These are phyloP conservation scores for Nigrospora sphaerica DNA, from an alignment of 2,329 filamentous ascomycete species.

Conservation along the genomic window DNA sequence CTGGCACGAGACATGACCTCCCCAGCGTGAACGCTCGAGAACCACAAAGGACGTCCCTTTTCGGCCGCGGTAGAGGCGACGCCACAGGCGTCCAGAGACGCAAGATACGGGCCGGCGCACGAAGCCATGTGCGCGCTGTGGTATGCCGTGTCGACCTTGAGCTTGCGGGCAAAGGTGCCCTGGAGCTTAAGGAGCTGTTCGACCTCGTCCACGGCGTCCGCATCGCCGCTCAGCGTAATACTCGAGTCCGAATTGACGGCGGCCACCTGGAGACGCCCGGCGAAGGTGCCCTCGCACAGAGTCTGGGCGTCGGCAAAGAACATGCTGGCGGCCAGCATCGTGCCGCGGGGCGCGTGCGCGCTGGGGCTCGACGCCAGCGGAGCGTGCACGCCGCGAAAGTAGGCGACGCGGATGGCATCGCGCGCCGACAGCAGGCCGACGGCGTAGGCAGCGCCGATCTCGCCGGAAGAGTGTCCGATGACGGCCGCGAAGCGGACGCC, in stretches of 20 bases:
- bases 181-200: conserved; percentile 6
- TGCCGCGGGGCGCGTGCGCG: no score
- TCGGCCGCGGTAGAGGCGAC: not conserved
- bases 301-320: conserved; percentile 19
- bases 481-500: conserved; percentile 27
- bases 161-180: conserved; percentile 12
- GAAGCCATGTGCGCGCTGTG: conserved; percentile 27
- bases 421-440: conserved; percentile 31
- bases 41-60: conserved; percentile 5
- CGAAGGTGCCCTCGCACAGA: conserved; percentile 8
- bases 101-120: conserved; percentile 4
- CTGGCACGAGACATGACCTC: not conserved
- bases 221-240: conserved; percentile 20
- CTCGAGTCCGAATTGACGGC: conserved; percentile 20
- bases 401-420: conserved; percentile 38
- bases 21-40: conserved; percentile 5
- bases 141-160: conserved; percentile 30
- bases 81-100: not conserved
- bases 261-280: conserved; percentile 14
- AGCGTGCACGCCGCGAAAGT: conserved; percentile 34
- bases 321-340: conserved; percentile 29
- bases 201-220: conserved; percentile 12
- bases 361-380: conserved; percentile 27
- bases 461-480: conserved; percentile 42
- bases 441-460: conserved; percentile 43